Evolutionary conservation across 2,329 filamentous ascomycete genomes (phyloP).

Genomic region (Xylaria sp.): DNA sequence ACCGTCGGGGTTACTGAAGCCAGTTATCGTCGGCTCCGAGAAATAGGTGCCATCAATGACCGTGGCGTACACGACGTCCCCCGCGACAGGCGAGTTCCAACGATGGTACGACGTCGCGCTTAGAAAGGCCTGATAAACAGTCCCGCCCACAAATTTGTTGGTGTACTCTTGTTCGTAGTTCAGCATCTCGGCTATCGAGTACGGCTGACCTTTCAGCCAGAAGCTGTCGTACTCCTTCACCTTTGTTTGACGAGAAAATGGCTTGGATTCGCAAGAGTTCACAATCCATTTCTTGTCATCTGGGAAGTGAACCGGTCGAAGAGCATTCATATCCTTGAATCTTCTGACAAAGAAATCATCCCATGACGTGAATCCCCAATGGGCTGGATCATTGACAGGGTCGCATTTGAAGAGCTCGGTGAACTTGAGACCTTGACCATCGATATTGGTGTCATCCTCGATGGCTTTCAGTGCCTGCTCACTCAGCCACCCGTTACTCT

Average conservation of each 20-base stretch:
- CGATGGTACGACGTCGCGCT: conserved; percentile 23
- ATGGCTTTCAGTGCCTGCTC: neutral
- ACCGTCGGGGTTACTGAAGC: conserved; percentile 13
- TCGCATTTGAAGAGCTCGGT: conserved; percentile 6
- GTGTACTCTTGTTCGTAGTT: conserved; percentile 7
- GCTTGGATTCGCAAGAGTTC: conserved; percentile 23
- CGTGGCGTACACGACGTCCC: conserved; percentile 12
- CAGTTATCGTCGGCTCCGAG: conserved; percentile 24
- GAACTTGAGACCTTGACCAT: conserved; percentile 9
- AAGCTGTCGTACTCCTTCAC: conserved; percentile 22
- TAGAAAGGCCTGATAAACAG: conserved; percentile 22
- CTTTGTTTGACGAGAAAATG: conserved; percentile 21
- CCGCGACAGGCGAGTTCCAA: conserved; percentile 16
- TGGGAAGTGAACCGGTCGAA: conserved; percentile 7
- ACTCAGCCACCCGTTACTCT: conserved; percentile 5
- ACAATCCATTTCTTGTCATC: conserved; percentile 16
- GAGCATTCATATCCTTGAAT: neutral
- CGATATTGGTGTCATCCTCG: conserved; percentile 12
- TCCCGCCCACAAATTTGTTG: conserved; percentile 20
- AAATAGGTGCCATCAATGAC: conserved; percentile 26
- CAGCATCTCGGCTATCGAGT: conserved; percentile 23
- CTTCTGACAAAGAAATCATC: conserved; percentile 12
- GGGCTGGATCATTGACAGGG: neutral
- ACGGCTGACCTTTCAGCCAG: conserved; percentile 22
- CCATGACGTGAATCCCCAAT: conserved; percentile 13